A percentile compares a stretch with the other conserved stretches of the same genome.
These are phyloP conservation scores for Boletus pseudopeckii DNA, from an alignment of 768 basidiomycete genomes.

Conservation along the genomic window DNA sequence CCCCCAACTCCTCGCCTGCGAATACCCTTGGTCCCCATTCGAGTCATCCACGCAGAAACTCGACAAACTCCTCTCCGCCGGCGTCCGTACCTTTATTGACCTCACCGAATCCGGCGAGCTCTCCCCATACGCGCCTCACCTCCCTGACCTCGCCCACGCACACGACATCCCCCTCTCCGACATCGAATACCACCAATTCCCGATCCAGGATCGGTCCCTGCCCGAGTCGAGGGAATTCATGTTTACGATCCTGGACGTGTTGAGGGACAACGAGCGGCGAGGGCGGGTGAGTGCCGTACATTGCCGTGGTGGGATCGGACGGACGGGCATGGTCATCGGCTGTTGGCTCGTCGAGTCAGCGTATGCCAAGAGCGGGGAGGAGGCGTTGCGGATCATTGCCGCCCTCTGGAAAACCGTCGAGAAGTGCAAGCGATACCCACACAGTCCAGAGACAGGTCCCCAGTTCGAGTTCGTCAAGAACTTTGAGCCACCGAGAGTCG, in stretches of 20 bases:
- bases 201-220: constrained; percentile 68
- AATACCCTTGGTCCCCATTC: constrained; percentile 73
- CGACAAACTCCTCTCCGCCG: constrained; percentile 65
- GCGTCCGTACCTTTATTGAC: constrained; percentile 80
- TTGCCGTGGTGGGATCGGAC: constrained; percentile 75
- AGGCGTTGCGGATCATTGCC: constrained; percentile 63
- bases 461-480: constrained; percentile 73
- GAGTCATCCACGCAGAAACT: constrained; percentile 59
- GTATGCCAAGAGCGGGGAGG: constrained; percentile 55
- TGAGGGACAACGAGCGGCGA: constrained; percentile 56
- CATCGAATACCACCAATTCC: constrained; percentile 76
- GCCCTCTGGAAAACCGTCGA: constrained; percentile 72
- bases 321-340: constrained; percentile 60
- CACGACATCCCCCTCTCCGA: constrained; percentile 52
- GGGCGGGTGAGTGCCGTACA: constrained; percentile 70
- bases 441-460: constrained; percentile 76
- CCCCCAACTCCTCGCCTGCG: constrained; percentile 67
- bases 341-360: constrained; percentile 77
- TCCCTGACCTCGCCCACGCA: constrained; percentile 49
- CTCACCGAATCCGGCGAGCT: constrained; percentile 81
- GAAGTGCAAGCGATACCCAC: constrained; percentile 71
- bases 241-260: constrained; percentile 53
- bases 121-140: constrained; percentile 56
- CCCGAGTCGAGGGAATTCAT: constrained; percentile 60
- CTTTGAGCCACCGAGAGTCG: constrained; percentile 38